Evolutionary conservation across 306 rosid species (phyloP), one percentile per base, ranked within the genome.

Genomic region (Acacia crassicarpa): DNA sequence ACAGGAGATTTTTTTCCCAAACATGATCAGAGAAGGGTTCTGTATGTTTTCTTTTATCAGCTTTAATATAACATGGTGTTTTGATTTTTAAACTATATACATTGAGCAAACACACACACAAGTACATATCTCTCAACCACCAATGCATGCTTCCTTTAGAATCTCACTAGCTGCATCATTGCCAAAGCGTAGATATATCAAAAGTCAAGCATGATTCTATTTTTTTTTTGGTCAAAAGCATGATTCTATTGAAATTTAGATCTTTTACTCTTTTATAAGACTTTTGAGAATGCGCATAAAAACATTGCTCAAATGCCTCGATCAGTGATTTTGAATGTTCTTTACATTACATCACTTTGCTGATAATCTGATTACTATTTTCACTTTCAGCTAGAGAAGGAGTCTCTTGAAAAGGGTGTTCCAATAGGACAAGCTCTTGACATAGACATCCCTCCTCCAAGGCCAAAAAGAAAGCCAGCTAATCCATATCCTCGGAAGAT

Each of bases 401-500:
- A 93, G 82, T 94, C 99, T 72, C 85, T 85, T 70, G 82, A 86
- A 53, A 95, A 88, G 86, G 95, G 98, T 45, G 85, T 89, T 84
- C 89, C 97, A 19, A 72, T 87, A 62, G 95, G 95, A 73, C 88
- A 90, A 75, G 85, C 97, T 80, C 82, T 90, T 48, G 95, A 93
- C 79, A 91, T 95, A 84, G 94, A 93, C 67, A 93, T 95, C 67
- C 99, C 99, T 51, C 99, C 99, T 79, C 99, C 99, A 62, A 93
- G 98, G 82, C 97, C 95, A 77, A 95, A 95, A 88, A 89, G 97
- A 88, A 95, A 95, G 82, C 98, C 97, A 74, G 85, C 80, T 84
- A 93, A 90, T 87, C 99, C 98, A 74, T 95, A 95, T 88, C 99
- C 99, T 76, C 92, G 99, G 81, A 95, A 95, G 84, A 87, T 84